These are phyloP conservation scores for Eremothecium sinecaudum DNA, from an alignment of 1,139 yeast genomes.

Conservation along the genomic window DNA sequence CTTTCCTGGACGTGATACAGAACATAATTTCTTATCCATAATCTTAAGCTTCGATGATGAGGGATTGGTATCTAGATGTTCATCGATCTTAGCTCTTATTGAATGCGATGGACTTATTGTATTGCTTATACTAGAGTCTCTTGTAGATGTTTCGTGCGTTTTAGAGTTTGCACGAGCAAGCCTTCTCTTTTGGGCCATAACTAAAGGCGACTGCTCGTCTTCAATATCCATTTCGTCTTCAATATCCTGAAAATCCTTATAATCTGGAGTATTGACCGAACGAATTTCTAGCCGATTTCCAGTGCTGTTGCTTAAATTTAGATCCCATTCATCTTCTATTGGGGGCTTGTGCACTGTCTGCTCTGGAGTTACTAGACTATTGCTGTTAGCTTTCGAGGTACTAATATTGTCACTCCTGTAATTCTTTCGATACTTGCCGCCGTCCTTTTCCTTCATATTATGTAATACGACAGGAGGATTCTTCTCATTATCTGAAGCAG, in stretches of 20 bases:
- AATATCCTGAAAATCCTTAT: background rate
- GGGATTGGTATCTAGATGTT: background rate
- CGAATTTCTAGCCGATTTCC: constrained; percentile 1
- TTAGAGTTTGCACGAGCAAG: constrained; percentile 16
- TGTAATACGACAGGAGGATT: constrained; percentile 17
- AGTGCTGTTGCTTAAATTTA: constrained; percentile 2
- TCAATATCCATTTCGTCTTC: constrained; percentile 6
- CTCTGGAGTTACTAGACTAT: constrained; percentile 7
- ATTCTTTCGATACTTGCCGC: background rate
- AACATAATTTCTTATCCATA: background rate
- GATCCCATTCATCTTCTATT: constrained; percentile 7
- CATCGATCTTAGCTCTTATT: background rate
- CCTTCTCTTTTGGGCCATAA: constrained; percentile 20
- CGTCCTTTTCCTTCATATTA: background rate
- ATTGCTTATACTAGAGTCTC: background rate
- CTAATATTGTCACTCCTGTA: background rate
- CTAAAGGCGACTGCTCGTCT: constrained; percentile 22
- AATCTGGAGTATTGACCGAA: constrained; percentile 1
- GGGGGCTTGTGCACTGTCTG: background rate
- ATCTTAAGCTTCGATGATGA: background rate
- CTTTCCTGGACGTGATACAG: background rate
- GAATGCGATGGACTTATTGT: background rate
- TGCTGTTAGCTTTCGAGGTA: constrained; percentile 2
- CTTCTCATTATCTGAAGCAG: constrained; percentile 5
- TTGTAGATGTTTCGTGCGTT: constrained; percentile 10